These are phyloP conservation scores for Iberis pinnata DNA, from an alignment of 345 rosid genomes.

Conservation along the genomic window DNA sequence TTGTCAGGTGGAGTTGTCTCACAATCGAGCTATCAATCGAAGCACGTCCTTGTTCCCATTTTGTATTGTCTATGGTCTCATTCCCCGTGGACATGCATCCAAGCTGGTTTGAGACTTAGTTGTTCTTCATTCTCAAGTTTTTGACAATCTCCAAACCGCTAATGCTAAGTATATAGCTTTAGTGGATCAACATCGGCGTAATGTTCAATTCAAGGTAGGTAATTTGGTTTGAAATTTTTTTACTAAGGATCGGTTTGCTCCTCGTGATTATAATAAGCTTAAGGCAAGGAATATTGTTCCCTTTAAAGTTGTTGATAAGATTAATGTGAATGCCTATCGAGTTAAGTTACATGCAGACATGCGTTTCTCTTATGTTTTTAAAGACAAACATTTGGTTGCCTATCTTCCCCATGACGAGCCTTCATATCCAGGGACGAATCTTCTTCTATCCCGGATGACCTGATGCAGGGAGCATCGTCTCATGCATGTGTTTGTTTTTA, in stretches of 20 bases:
- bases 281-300: neutral
- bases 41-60: no score
- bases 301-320: neutral
- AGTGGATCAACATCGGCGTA: neutral
- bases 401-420: neutral
- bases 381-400: neutral
- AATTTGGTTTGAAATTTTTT: neutral
- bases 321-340: neutral
- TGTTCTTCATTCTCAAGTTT: neutral
- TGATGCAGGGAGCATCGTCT: neutral
- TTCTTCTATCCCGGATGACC: neutral
- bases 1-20: no score
- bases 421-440: neutral
- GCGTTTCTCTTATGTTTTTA: neutral
- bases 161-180: neutral
- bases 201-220: neutral
- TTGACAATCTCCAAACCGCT: neutral
- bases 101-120: neutral
- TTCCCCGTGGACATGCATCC: no score
- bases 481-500: no score
- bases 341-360: neutral
- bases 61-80: no score
- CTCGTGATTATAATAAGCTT: neutral
- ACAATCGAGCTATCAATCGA: no score
- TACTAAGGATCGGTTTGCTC: neutral